Evolutionary conservation across 2,329 filamentous ascomycete genomes (phyloP).

Genomic region (Pseudogymnoascus sp.): DNA sequence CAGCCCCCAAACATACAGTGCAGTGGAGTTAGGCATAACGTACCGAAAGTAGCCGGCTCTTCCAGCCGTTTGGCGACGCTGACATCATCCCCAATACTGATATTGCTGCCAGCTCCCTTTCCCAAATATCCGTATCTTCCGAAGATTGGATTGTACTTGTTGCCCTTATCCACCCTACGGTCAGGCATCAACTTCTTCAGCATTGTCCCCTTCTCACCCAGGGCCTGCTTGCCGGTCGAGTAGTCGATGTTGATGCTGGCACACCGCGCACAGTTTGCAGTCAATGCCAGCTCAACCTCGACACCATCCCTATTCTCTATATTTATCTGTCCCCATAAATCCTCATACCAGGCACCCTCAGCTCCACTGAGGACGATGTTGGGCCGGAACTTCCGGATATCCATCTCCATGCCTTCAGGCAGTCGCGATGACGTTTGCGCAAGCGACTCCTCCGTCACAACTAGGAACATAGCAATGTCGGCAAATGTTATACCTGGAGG

Average conservation of each 20-base stretch:
- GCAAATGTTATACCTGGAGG: slow-evolving; percentile 53
- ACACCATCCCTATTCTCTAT: slow-evolving; percentile 28
- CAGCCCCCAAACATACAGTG: not conserved
- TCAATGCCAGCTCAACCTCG: slow-evolving; percentile 45
- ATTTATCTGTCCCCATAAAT: slow-evolving; percentile 61
- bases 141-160: slow-evolving; percentile 63
- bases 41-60: slow-evolving; percentile 41
- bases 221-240: slow-evolving; percentile 50
- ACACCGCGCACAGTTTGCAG: slow-evolving; percentile 64
- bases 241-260: slow-evolving; percentile 67
- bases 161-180: slow-evolving; percentile 61
- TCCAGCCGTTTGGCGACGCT: slow-evolving; percentile 35
- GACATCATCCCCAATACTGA: slow-evolving; percentile 43
- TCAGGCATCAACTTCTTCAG: slow-evolving; percentile 65
- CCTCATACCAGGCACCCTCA: slow-evolving; percentile 55
- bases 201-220: slow-evolving; percentile 51
- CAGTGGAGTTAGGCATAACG: slow-evolving; percentile 24
- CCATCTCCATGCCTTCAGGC: slow-evolving; percentile 42
- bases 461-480: slow-evolving; percentile 67
- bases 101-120: slow-evolving; percentile 25
- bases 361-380: slow-evolving; percentile 63
- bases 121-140: slow-evolving; percentile 62
- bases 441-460: slow-evolving; percentile 66
- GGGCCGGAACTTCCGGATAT: slow-evolving; percentile 64
- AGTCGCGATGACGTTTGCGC: slow-evolving; percentile 55